These are phyloP conservation scores for Mesembryanthemum crystallinum DNA, from an alignment of 148 eudicot genomes.

Conservation along the genomic window DNA sequence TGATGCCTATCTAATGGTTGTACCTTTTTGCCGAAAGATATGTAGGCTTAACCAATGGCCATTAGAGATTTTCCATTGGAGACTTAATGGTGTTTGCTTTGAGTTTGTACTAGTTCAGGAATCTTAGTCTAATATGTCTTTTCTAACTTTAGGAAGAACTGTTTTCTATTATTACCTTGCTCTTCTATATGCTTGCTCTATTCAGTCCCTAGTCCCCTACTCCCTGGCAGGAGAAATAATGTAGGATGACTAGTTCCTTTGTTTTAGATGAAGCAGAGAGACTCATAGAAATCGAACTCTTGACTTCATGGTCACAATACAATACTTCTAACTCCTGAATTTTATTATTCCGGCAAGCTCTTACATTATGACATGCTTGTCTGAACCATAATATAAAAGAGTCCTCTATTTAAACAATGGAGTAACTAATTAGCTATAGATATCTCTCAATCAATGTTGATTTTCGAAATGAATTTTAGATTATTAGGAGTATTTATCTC, in stretches of 20 bases:
- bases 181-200: background rate
- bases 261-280: no score
- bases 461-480: no score
- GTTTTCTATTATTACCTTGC: background rate
- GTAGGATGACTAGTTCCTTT: background rate
- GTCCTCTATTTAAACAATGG: no score
- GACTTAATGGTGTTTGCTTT: background rate
- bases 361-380: no score
- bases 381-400: no score
- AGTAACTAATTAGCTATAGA: no score
- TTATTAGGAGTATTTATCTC: no score
- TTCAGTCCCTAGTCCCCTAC: background rate
- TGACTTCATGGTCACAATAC: no score
- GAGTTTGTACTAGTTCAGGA: background rate
- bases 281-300: no score
- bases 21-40: conserved; percentile 14
- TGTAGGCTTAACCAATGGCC: background rate
- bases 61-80: background rate
- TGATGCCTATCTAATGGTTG: background rate
- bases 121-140: background rate
- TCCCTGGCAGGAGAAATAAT: background rate
- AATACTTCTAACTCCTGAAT: no score
- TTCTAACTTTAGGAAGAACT: background rate
- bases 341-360: no score
- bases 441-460: no score